phyloP scores from a whole-genome alignment of 2,329 filamentous ascomycete species.

The Diplocarpon mali region DNA sequence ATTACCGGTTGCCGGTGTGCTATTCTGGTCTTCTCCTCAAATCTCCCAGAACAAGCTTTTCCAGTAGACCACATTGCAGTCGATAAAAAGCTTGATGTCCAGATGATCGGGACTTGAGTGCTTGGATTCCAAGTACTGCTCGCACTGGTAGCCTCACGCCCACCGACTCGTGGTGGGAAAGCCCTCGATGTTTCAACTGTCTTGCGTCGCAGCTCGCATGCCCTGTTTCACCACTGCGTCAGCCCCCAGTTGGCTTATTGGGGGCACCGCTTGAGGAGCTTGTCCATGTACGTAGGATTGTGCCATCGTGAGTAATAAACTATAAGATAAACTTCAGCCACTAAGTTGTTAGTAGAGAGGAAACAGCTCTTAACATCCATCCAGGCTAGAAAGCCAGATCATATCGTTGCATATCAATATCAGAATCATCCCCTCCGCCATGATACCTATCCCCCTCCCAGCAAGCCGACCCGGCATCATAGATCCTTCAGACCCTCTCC shows the following conservation, averaged over 20 bases:
- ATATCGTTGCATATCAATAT: too few relatives aligned
- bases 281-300: conserved; percentile 1
- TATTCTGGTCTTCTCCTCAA: too few relatives aligned
- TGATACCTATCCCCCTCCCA: background rate
- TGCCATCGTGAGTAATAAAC: background rate
- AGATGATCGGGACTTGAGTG: background rate
- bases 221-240: conserved; percentile 1
- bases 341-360: background rate
- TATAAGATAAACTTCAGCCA: background rate
- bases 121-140: background rate
- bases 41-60: conserved; percentile 3
- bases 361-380: background rate
- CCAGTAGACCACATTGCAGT: background rate
- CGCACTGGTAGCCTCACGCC: too few relatives aligned
- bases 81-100: conserved; percentile 3
- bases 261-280: background rate
- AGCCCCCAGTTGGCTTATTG: background rate
- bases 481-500: conserved; percentile 35
- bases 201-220: too few relatives aligned
- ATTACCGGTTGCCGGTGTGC: too few relatives aligned
- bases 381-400: too few relatives aligned
- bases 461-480: conserved; percentile 4
- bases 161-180: too few relatives aligned
- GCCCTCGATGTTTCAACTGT: too few relatives aligned
- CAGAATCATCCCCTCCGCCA: too few relatives aligned